Evolutionary conservation across 805 yeast species (phyloP).

Genomic region (Monosporozyma aerobia): DNA sequence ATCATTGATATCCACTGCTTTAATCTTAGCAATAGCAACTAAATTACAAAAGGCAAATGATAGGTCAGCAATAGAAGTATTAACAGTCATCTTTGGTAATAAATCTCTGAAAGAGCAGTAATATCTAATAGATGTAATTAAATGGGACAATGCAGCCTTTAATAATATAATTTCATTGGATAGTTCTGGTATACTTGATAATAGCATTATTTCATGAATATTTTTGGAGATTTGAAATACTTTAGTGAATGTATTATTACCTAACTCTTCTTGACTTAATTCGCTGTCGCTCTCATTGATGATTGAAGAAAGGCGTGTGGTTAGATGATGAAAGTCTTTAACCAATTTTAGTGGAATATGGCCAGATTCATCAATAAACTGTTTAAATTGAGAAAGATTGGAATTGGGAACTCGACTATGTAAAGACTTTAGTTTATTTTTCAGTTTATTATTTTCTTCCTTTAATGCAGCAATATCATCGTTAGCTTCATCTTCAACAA

Average conservation of each 20-base stretch:
- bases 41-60: constrained; percentile 57
- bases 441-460: constrained; percentile 12
- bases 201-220: constrained; percentile 13
- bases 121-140: constrained; percentile 69
- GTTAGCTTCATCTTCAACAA: background rate
- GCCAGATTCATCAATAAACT: constrained; percentile 12
- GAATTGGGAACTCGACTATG: background rate
- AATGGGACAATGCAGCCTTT: constrained; percentile 64
- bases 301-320: constrained; percentile 7
- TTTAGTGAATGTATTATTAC: constrained; percentile 15
- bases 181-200: constrained; percentile 20
- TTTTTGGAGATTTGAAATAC: constrained; percentile 19
- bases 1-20: background rate
- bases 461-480: background rate
- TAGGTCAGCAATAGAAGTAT: constrained; percentile 69
- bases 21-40: constrained; percentile 21
- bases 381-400: background rate
- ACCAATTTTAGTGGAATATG: constrained; percentile 12
- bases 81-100: constrained; percentile 61
- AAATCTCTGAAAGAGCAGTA: constrained; percentile 48
- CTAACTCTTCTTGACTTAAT: constrained; percentile 5
- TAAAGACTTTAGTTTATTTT: constrained; percentile 30
- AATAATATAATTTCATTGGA: constrained; percentile 36
- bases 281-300: constrained; percentile 5
- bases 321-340: constrained; percentile 5